Evolutionary conservation across 805 yeast species (phyloP).

Genomic region (Wickerhamomyces kurtzmanii): DNA sequence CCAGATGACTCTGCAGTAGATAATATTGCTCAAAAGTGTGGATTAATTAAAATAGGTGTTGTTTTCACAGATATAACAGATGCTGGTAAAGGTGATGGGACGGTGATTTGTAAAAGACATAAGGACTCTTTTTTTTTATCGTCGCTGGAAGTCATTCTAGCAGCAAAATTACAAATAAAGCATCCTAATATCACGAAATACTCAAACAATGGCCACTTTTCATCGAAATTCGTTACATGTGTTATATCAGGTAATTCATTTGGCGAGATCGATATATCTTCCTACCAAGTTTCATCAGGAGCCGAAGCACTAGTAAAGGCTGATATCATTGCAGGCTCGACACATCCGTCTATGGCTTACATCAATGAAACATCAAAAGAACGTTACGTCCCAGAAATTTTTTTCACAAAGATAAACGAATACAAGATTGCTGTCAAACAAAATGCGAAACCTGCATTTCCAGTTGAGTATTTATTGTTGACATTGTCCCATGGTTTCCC

Average conservation of each 20-base stretch:
- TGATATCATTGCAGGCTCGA: slow-evolving; percentile 76
- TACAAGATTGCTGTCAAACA: slow-evolving; percentile 82
- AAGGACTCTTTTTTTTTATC: slow-evolving; percentile 83
- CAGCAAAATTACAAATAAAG: slow-evolving; percentile 66
- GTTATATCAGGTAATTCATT: slow-evolving; percentile 81
- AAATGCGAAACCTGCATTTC: slow-evolving; percentile 86
- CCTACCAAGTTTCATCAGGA: slow-evolving; percentile 81
- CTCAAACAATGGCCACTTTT: slow-evolving; percentile 53
- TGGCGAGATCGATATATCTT: slow-evolving; percentile 83
- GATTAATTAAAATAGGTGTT: slow-evolving; percentile 67
- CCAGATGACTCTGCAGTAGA: slow-evolving; percentile 46
- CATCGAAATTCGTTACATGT: slow-evolving; percentile 91
- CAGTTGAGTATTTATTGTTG: slow-evolving; percentile 82
- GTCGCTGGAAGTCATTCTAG: slow-evolving; percentile 77
- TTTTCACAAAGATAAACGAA: slow-evolving; percentile 77
- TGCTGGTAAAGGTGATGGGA: slow-evolving; percentile 77
- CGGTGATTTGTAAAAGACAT: slow-evolving; percentile 89
- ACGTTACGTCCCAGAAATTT: slow-evolving; percentile 91
- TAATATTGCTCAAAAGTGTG: slow-evolving; percentile 44
- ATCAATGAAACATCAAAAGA: slow-evolving; percentile 63
- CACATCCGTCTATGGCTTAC: slow-evolving; percentile 82
- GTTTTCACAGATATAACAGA: slow-evolving; percentile 87
- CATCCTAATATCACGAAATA: slow-evolving; percentile 57
- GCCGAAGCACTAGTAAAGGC: slow-evolving; percentile 88
- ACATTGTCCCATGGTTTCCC: slow-evolving; percentile 93